phyloP scores from a whole-genome alignment of 1,284 basidiomycete genomes.

The Pseudozyma pruni region DNA sequence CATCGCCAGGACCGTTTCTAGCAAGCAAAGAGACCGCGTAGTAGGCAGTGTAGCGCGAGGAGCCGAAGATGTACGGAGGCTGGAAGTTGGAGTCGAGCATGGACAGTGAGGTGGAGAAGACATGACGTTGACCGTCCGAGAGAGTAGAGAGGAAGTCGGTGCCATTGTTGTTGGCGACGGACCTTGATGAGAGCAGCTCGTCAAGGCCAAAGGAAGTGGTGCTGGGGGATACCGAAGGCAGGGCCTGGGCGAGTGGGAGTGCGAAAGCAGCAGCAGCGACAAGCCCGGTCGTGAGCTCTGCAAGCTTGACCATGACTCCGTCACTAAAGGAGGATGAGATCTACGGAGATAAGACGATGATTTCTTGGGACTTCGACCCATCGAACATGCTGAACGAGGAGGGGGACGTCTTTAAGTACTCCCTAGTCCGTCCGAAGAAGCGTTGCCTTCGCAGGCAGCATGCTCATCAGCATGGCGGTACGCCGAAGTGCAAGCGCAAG shows the following conservation, averaged over 20 bases:
- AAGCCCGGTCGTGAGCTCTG: slow-evolving; percentile 3
- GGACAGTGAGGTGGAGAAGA: slow-evolving; percentile 16
- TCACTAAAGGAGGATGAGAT: background rate
- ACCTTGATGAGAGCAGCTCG: slow-evolving; percentile 11
- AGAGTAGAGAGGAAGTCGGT: slow-evolving; percentile 27
- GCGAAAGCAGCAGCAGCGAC: slow-evolving; percentile 9
- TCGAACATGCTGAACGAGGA: no score
- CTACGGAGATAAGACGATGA: no score
- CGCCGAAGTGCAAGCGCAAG: no score
- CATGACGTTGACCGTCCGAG: slow-evolving; percentile 25
- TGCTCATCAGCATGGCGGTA: no score
- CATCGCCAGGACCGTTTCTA: slow-evolving; percentile 33
- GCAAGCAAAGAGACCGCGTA: slow-evolving; percentile 36
- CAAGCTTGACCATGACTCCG: slow-evolving; percentile 18
- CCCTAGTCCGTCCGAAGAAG: no score
- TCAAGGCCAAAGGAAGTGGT: slow-evolving; percentile 6
- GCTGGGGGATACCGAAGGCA: slow-evolving; percentile 2
- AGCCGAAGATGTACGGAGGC: slow-evolving; percentile 32
- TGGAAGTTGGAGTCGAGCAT: slow-evolving; percentile 33
- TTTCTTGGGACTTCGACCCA: no score
- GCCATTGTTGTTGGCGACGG: slow-evolving; percentile 7
- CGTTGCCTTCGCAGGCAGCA: no score
- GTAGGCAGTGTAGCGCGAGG: slow-evolving; percentile 37
- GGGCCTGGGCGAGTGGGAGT: slow-evolving; percentile 6
- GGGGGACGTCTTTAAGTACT: no score